Conservation (phyloP, 2,329 filamentous ascomycete species). For the Penicillium occitanis region DNA sequence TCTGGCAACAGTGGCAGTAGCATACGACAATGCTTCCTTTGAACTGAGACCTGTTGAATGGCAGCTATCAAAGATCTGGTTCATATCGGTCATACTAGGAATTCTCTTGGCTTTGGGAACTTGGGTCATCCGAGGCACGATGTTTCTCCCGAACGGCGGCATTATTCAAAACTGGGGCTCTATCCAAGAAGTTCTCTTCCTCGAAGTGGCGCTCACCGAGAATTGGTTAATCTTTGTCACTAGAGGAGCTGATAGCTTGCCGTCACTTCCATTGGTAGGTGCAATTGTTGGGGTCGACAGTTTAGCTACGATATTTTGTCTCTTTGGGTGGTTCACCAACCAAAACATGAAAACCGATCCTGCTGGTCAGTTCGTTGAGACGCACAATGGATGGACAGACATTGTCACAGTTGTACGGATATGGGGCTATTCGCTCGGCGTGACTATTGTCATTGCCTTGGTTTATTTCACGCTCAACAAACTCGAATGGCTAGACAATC, state of each 20-base stretch:
- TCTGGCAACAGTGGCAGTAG: conserved; percentile 75
- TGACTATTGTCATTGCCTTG: conserved; percentile 53
- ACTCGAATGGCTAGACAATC: conserved; percentile 47
- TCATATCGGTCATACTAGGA: conserved; percentile 62
- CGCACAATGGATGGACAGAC: conserved; percentile 57
- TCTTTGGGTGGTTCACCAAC: conserved; percentile 73
- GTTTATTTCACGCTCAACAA: conserved; percentile 51
- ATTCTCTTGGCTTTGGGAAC: conserved; percentile 68
- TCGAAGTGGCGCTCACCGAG: conserved; percentile 86
- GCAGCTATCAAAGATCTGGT: conserved; percentile 81
- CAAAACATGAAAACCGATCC: conserved; percentile 39
- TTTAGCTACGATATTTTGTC: conserved; percentile 70
- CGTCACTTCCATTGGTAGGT: conserved; percentile 68
- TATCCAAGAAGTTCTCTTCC: conserved; percentile 77
- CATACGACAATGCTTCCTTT: conserved; percentile 80
- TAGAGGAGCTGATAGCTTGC: conserved; percentile 72
- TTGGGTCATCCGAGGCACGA: conserved; percentile 70
- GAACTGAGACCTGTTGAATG: conserved; percentile 75
- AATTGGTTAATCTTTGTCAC: conserved; percentile 98
- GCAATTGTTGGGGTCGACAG: conserved; percentile 72
- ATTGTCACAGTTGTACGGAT: conserved; percentile 55
- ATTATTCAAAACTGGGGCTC: conserved; percentile 73
- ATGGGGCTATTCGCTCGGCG: conserved; percentile 53
- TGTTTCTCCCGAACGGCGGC: conserved; percentile 69
- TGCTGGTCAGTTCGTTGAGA: conserved; percentile 31